phyloP scores from a whole-genome alignment of 768 basidiomycete genomes.

The Leccinum longicurvipes region DNA sequence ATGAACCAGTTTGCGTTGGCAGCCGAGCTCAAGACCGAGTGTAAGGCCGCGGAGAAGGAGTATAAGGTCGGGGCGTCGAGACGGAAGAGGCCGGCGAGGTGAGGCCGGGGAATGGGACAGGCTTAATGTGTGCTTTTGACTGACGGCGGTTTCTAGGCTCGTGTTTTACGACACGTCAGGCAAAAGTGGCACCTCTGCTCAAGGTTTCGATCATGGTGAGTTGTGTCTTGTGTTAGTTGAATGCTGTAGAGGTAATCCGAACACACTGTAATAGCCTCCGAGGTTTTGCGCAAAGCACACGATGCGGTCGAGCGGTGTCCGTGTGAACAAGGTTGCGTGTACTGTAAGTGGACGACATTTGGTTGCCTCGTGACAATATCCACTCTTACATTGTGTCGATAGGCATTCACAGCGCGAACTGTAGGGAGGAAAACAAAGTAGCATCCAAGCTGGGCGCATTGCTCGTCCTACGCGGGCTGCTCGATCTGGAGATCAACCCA shows the following conservation, averaged over 20 bases:
- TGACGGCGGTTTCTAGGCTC: slow-evolving; percentile 41
- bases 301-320: slow-evolving; percentile 55
- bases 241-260: background rate
- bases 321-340: slow-evolving; percentile 67
- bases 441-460: slow-evolving; percentile 73
- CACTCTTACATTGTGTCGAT: background rate
- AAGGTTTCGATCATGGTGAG: slow-evolving; percentile 79
- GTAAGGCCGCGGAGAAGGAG: slow-evolving; percentile 77
- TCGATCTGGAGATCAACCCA: slow-evolving; percentile 42
- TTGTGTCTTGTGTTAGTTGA: background rate
- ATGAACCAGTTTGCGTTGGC: slow-evolving; percentile 72
- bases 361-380: background rate
- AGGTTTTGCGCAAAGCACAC: slow-evolving; percentile 58
- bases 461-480: slow-evolving; percentile 59
- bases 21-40: slow-evolving; percentile 75
- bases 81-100: slow-evolving; percentile 62
- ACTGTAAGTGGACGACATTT: slow-evolving; percentile 46
- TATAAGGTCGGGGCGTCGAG: slow-evolving; percentile 48
- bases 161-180: slow-evolving; percentile 78
- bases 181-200: slow-evolving; percentile 67
- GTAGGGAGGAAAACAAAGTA: slow-evolving; percentile 71
- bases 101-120: background rate
- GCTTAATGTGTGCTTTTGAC: background rate
- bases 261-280: slow-evolving; percentile 39
- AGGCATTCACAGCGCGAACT: slow-evolving; percentile 68